phyloP scores from a whole-genome alignment of 495 filamentous ascomycete genomes.

The Lophium mytilinum region DNA sequence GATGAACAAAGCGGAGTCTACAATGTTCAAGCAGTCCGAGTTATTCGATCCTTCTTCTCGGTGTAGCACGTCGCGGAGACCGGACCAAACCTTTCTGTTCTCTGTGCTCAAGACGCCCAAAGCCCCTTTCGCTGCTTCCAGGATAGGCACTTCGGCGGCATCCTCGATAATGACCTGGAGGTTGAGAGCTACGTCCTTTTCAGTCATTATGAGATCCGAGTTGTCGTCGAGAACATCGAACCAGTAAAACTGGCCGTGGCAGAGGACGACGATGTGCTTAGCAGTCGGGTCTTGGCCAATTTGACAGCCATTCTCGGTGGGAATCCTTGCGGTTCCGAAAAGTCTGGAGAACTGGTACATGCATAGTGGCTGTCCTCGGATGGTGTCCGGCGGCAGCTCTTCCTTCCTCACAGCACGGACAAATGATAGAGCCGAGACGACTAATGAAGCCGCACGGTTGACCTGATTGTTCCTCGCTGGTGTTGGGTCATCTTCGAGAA shows the following conservation, averaged over 20 bases:
- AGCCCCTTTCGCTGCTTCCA: conserved; percentile 89
- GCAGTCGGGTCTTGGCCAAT: conserved; percentile 87
- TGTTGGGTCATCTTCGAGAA: conserved; percentile 95
- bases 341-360: conserved; percentile 98
- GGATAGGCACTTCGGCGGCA: conserved; percentile 77
- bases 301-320: conserved; percentile 89
- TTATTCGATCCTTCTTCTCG: conserved; percentile 86
- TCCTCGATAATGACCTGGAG: conserved; percentile 88
- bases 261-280: conserved; percentile 89
- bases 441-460: conserved; percentile 85
- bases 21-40: conserved; percentile 84
- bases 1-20: conserved; percentile 89
- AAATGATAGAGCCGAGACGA: conserved; percentile 83
- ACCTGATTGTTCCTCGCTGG: conserved; percentile 94
- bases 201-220: conserved; percentile 91
- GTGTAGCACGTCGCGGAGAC: conserved; percentile 79
- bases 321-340: conserved; percentile 91
- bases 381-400: conserved; percentile 82
- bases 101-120: conserved; percentile 92
- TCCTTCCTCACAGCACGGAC: conserved; percentile 89
- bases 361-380: conserved; percentile 74
- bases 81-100: conserved; percentile 93
- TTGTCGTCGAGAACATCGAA: conserved; percentile 96
- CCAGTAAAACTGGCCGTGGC: conserved; percentile 97
- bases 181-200: conserved; percentile 88